Evolutionary conservation across 331 rosid genomes (phyloP), one percentile per base, ranked within the genome.

Genomic region (Phaseolus coccineus): DNA sequence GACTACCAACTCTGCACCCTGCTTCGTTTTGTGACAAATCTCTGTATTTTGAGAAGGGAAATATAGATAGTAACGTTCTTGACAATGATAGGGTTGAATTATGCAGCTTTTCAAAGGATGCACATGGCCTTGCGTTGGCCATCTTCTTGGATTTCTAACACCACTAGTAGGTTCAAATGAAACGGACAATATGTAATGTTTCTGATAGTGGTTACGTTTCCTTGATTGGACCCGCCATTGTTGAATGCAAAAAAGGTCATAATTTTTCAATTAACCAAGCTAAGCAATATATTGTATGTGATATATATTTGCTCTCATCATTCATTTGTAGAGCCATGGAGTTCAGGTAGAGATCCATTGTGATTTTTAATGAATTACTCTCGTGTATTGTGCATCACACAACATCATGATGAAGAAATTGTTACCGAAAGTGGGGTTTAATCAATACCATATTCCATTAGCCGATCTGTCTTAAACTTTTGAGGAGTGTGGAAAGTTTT

Each of bases 111-210:
- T 82, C 72, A 42, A 69, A 69, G 76, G 39, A 58, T 25, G 73
- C 78, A 71, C 86, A 81, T 85, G 87, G 85, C 57, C 76, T 80
- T 84, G 47, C 79, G 8, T 82, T 42, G 62, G 77, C 74, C 37
- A 1, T 56, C 64, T 72, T 80, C 48, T 71, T 40, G 53, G 48
- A 53, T 87, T 78, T 72, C 30, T 62, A 72, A 75, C 33, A 28
- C 40, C 82, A 57, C 58, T 37, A 82, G 47, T 33, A 66, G 80
- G 81, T 82, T 83, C 64, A 67, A 53, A 73, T 62, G 74, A 59
- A 82, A 83, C 66, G 27, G 81, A 84, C 86, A 84, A 78, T 77
- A 47, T 68, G 56, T 67, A 8, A 74, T 67, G 62, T 79, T 74
- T 44, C 28, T 33, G 63, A 73, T 30, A 46, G 42, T 72, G 73